Conservation (phyloP, 2,329 filamentous ascomycete genomes). For the Meredithiella fracta region DNA sequence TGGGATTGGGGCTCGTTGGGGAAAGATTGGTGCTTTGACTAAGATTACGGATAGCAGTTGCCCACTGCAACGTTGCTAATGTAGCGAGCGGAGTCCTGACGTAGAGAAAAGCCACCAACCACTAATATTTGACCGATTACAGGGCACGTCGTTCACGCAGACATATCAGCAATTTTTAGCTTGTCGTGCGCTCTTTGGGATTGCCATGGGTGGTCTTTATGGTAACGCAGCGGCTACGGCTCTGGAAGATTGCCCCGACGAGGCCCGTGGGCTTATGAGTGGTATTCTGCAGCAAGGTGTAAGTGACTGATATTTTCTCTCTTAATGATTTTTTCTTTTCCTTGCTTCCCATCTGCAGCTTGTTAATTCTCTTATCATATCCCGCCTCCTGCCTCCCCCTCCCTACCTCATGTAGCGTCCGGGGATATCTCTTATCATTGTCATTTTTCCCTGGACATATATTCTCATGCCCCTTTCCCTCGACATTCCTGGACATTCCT, state of each 20-base stretch:
- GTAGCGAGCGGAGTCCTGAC: background rate
- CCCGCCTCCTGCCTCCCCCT: background rate
- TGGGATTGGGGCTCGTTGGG: no score
- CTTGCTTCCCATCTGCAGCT: background rate
- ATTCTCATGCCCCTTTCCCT: background rate
- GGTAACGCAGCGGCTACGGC: constrained; percentile 67
- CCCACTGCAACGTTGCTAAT: background rate
- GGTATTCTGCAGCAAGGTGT: constrained; percentile 59
- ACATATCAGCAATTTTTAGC: constrained; percentile 59
- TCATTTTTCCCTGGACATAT: no score
- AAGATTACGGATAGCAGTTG: background rate
- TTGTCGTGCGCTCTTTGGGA: constrained; percentile 57
- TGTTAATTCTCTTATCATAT: background rate
- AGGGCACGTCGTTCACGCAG: constrained; percentile 53
- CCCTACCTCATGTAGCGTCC: no score
- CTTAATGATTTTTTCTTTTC: background rate
- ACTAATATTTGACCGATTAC: background rate
- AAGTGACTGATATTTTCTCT: constrained; percentile 16
- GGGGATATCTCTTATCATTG: no score
- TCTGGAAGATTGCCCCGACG: constrained; percentile 53
- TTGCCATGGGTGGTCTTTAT: constrained; percentile 69
- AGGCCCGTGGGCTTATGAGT: constrained; percentile 55
- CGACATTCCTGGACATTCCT: no score
- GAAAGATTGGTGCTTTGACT: no score
- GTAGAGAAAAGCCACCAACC: background rate